Percentiles rank a stretch among this genome's conserved stretches.
These are phyloP conservation scores for Paramarasmius palmivorus DNA, from an alignment of 1,284 basidiomycete genomes.

Conservation along the genomic window DNA sequence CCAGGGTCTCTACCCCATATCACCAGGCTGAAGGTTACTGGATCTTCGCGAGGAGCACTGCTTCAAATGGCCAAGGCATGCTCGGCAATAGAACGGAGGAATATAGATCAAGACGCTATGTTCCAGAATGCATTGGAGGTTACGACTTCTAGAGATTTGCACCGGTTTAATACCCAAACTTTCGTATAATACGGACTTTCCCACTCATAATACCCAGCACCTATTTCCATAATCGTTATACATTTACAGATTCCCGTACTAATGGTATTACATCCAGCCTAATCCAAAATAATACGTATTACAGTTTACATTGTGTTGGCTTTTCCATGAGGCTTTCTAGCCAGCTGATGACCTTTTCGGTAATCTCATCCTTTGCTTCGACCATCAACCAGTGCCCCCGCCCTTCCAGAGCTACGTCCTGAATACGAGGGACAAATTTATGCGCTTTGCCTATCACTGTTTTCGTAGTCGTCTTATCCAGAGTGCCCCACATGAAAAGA, in stretches of 20 bases:
- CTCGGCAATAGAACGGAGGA: background rate
- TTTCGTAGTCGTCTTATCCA: slow-evolving; percentile 44
- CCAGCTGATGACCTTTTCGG: slow-evolving; percentile 47
- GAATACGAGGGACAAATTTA: slow-evolving; percentile 48
- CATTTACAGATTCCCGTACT: no score
- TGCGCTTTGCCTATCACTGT: slow-evolving; percentile 39
- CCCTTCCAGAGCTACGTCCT: slow-evolving; percentile 50
- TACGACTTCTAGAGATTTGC: no score
- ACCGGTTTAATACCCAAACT: no score
- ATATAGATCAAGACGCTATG: background rate
- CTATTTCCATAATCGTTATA: no score
- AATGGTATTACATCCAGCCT: background rate
- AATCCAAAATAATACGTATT: background rate
- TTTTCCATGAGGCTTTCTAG: slow-evolving; percentile 31
- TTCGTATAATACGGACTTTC: no score
- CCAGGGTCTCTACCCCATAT: background rate
- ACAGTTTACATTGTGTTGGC: slow-evolving; percentile 4
- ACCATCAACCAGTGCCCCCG: slow-evolving; percentile 71
- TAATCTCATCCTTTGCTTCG: slow-evolving; percentile 54
- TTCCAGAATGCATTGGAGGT: background rate
- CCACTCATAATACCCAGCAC: no score
- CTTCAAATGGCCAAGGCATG: background rate
- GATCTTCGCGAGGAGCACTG: background rate
- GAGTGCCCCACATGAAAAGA: slow-evolving; percentile 60
- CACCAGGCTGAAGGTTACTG: background rate